These are phyloP conservation scores for Rauvolfia tetraphylla DNA, from an alignment of 257 asterid genomes.

Conservation along the genomic window DNA sequence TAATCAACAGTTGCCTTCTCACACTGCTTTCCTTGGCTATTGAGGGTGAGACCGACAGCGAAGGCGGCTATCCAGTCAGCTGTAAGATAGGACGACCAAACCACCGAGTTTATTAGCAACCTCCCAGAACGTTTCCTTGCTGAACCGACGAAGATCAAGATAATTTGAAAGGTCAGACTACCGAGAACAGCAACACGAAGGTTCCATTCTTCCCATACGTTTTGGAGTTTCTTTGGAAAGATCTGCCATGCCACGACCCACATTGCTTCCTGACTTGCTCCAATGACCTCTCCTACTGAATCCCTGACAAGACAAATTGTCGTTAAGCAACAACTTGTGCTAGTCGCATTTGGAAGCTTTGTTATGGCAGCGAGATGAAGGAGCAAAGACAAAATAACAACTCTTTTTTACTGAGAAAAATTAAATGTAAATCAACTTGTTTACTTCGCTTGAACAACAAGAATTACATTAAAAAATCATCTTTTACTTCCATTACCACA, in stretches of 20 bases:
- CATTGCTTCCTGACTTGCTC: background rate
- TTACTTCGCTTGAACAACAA: no score
- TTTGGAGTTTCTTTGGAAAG: background rate
- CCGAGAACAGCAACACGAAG: conserved; percentile 22
- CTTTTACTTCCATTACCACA: no score
- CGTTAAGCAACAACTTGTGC: no score
- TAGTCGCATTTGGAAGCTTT: no score
- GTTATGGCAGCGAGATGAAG: no score
- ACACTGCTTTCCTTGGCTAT: background rate
- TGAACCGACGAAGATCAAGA: conserved; percentile 11
- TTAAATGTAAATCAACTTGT: no score
- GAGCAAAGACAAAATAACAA: no score
- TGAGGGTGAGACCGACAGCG: conserved; percentile 25
- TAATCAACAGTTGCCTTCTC: background rate
- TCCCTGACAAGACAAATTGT: background rate
- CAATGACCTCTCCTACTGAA: background rate
- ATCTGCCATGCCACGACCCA: background rate
- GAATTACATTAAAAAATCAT: no score
- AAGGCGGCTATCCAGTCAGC: conserved; percentile 29
- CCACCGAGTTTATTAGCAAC: accelerated
- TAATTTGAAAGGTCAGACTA: conserved; percentile 20
- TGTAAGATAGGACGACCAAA: conserved; percentile 27
- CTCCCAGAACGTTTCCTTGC: conserved; percentile 8
- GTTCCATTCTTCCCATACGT: conserved; percentile 24
- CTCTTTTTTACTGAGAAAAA: no score